phyloP scores from a whole-genome alignment of 495 filamentous ascomycete species.

The Emericellopsis terricola region DNA sequence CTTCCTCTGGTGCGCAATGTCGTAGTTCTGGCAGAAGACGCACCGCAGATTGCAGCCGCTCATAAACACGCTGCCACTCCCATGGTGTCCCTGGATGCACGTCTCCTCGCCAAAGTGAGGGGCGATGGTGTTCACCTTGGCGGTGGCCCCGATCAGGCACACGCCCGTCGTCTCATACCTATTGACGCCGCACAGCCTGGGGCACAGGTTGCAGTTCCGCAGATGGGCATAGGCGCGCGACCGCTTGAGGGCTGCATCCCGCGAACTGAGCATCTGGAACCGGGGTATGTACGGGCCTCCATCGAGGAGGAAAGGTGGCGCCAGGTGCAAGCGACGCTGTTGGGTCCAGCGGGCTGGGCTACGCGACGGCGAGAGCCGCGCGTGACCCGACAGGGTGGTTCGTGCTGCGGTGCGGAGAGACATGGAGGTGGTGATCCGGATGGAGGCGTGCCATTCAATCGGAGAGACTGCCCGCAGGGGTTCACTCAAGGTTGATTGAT shows the following conservation, averaged over 20 bases:
- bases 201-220: constrained; percentile 58
- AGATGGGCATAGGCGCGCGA: constrained; percentile 50
- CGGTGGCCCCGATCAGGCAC: constrained; percentile 53
- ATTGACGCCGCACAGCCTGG: constrained; percentile 54
- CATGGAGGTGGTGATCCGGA: too few relatives aligned
- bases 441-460: too few relatives aligned
- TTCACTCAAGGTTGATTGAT: too few relatives aligned
- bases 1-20: constrained; percentile 55
- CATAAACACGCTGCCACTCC: constrained; percentile 62
- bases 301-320: constrained; percentile 59
- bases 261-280: constrained; percentile 39
- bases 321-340: constrained; percentile 39
- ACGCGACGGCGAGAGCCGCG: too few relatives aligned
- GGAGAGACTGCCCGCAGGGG: too few relatives aligned
- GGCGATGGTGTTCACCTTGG: constrained; percentile 62
- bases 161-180: constrained; percentile 52
- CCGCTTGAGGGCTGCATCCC: constrained; percentile 44
- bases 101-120: constrained; percentile 60
- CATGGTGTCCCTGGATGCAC: constrained; percentile 58
- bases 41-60: constrained; percentile 21
- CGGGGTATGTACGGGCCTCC: constrained; percentile 53
- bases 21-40: constrained; percentile 72
- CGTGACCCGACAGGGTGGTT: too few relatives aligned
- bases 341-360: too few relatives aligned
- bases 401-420: too few relatives aligned